Conservation (phyloP, 2,329 filamentous ascomycete species). For the Colletotrichum tamarilloi region DNA sequence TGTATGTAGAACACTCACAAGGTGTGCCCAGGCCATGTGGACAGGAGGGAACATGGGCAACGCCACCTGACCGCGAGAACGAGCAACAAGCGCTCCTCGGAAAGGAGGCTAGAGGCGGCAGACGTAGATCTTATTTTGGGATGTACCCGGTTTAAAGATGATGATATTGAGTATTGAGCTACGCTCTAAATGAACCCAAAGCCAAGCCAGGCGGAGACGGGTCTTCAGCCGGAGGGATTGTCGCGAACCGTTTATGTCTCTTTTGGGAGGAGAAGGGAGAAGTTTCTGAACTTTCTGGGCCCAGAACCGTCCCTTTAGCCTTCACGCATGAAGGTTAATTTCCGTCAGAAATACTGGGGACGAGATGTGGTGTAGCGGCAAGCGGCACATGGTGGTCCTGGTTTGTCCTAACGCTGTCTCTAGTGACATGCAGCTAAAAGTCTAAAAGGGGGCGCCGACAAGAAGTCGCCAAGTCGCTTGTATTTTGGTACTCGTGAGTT, state of each 20-base stretch:
- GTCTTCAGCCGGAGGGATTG: too few species aligned
- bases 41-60: background rate
- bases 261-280: background rate
- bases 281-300: background rate
- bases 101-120: background rate
- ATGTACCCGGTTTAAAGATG: background rate
- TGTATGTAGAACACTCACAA: slow-evolving; percentile 7
- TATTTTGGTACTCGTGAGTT: background rate
- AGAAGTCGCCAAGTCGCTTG: background rate
- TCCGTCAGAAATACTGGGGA: slow-evolving; percentile 21
- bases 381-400: slow-evolving; percentile 9
- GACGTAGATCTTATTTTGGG: background rate
- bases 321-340: slow-evolving; percentile 19
- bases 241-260: background rate
- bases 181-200: background rate
- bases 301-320: background rate
- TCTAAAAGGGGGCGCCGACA: background rate
- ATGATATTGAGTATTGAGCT: background rate
- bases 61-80: slow-evolving; percentile 18
- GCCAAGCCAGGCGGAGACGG: background rate
- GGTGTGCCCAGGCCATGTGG: slow-evolving; percentile 13
- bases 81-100: background rate
- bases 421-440: slow-evolving; percentile 1
- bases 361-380: background rate
- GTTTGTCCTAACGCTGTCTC: background rate